phyloP scores from a whole-genome alignment of 257 asterid genomes.

The Misopates orontium region DNA sequence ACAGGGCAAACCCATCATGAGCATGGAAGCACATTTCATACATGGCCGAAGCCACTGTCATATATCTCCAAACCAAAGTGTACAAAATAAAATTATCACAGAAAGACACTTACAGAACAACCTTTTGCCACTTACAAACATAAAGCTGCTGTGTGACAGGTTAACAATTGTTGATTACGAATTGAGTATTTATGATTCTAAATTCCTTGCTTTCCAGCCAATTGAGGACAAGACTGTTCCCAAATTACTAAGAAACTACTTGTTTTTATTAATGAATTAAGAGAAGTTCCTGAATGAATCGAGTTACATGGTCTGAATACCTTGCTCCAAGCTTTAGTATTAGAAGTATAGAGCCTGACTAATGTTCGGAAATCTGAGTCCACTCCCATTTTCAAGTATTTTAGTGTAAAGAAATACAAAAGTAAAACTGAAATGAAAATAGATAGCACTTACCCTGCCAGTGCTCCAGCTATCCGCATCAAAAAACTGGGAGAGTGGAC shows the following conservation, averaged over 20 bases:
- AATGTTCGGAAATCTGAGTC: constrained; percentile 17
- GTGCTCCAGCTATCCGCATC: constrained; percentile 78
- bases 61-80: constrained; percentile 18
- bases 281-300: constrained; percentile 1
- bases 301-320: constrained; percentile 19
- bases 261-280: constrained; percentile 6
- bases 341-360: constrained; percentile 11
- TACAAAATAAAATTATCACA: not conserved
- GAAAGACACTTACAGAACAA: not conserved
- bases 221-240: constrained; percentile 11
- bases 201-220: constrained; percentile 9
- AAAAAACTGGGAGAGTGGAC: constrained; percentile 55
- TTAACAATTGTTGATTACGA: constrained; percentile 1
- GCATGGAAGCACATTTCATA: constrained; percentile 10
- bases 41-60: constrained; percentile 1
- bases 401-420: constrained; percentile 19
- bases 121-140: not conserved
- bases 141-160: not conserved
- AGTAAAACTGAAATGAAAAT: constrained; percentile 23
- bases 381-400: constrained; percentile 17
- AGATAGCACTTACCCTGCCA: constrained; percentile 52
- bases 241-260: constrained; percentile 8
- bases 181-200: not conserved
- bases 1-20: not conserved
- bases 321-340: not conserved